Evolutionary conservation across 1,284 basidiomycete species (phyloP), one percentile per base, ranked within the genome.

Genomic region (Caloboletus inedulis): DNA sequence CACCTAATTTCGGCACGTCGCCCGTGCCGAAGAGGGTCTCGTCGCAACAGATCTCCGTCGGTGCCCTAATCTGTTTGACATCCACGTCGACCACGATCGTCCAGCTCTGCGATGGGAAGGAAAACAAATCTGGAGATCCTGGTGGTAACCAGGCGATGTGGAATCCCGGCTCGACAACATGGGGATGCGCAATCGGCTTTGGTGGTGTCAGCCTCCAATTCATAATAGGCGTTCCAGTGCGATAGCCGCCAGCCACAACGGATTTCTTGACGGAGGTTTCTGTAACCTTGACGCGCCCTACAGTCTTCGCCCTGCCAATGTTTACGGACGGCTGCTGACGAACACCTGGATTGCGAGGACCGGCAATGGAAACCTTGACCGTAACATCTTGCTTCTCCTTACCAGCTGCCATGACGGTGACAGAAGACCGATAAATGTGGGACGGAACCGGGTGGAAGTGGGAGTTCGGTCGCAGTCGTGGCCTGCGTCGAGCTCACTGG

Each of bases 51-150:
- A 34, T 35, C 4, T 19, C 40, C 0, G 27, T 19, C 14, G 29
- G 16, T 2, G 37, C 47, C 23, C 43, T 34, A 18, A 27, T 25
- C 5, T 25, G 36, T 4, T 41, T 19, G 8, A 21, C 23, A 7
- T 34, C 30, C 8, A 14, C 12, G 7, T n/a, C 8, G 16, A 48
- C 10, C 1, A 45, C 30, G 5, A 59, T 39, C 1, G 16, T 37
- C 59, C 49, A 47, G 18, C 14, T 58, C 25, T 42, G 60, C 1
- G 52, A 54, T 10, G 30, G 49, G 19, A 36, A 50, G 0, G 57
- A 49, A 7, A 39, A 53, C n/a, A 48, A 14, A 16, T 23, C 10
- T 7, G 60, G 47, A 3, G 50, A 47, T 1, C 19, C 6, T 0
- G 31, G 43, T 1, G 46, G 23, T 1, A 43, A 47, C 23, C 31